Percentiles rank a stretch among this genome's conserved stretches.
phyloP scores from a whole-genome alignment of 331 rosid genomes.

The Ulmus americana region DNA sequence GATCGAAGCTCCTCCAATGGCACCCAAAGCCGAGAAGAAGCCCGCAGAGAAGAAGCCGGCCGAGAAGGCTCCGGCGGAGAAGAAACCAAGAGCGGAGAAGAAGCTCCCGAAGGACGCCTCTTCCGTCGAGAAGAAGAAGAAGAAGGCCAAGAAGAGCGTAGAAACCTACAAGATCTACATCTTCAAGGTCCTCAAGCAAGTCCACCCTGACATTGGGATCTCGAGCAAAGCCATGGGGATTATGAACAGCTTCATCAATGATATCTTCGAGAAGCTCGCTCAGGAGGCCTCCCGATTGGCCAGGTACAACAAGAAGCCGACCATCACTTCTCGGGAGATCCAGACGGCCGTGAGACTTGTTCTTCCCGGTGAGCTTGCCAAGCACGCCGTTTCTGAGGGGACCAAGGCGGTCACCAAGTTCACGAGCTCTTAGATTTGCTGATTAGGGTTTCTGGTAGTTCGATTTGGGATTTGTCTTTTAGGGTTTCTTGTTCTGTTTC shows the following conservation, averaged over 20 bases:
- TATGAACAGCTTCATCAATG: conserved; percentile 46
- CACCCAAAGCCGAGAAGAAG: conserved; percentile 47
- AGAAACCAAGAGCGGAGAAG: conserved; percentile 45
- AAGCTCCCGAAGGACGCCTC: conserved; percentile 38
- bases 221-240: conserved; percentile 48
- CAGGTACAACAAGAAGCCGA: conserved; percentile 43
- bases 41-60: conserved; percentile 41
- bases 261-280: conserved; percentile 48
- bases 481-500: not conserved
- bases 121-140: conserved; percentile 40
- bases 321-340: conserved; percentile 45
- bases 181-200: conserved; percentile 47
- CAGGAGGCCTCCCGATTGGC: conserved; percentile 38
- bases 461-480: not conserved
- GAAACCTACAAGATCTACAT: conserved; percentile 49
- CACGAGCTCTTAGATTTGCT: conserved; percentile 29
- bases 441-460: not conserved
- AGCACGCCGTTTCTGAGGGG: conserved; percentile 47
- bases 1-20: conserved; percentile 10
- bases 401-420: conserved; percentile 54
- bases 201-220: conserved; percentile 45
- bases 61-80: conserved; percentile 34
- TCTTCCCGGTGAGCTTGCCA: conserved; percentile 41
- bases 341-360: conserved; percentile 47
- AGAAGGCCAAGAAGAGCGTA: conserved; percentile 38